These are phyloP conservation scores for Candida suzukii DNA, from an alignment of 805 yeast species.

Conservation along the genomic window DNA sequence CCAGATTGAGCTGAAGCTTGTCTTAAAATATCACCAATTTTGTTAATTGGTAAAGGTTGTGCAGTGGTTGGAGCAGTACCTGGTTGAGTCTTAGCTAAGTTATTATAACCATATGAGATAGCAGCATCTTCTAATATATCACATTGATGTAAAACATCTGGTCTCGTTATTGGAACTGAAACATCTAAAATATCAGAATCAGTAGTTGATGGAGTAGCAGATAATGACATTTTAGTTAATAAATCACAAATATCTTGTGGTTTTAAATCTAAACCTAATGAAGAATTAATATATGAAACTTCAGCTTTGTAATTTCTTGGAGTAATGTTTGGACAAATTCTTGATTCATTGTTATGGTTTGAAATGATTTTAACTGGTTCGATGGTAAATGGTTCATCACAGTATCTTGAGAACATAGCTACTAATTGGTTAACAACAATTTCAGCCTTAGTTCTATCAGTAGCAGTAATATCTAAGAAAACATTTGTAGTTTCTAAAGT, in stretches of 20 bases:
- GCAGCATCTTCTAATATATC: slow-evolving; percentile 99
- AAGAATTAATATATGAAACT: slow-evolving; percentile 79
- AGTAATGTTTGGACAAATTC: slow-evolving; percentile 66
- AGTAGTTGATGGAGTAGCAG: slow-evolving; percentile 44
- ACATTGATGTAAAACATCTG: slow-evolving; percentile 94
- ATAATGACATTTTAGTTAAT: slow-evolving; percentile 75
- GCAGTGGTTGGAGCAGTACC: slow-evolving; percentile 76
- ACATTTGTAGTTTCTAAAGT: slow-evolving; percentile 78
- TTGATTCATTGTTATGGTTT: slow-evolving; percentile 68
- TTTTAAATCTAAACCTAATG: slow-evolving; percentile 75
- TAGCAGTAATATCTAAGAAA: slow-evolving; percentile 90
- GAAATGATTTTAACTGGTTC: slow-evolving; percentile 88
- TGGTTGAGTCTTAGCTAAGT: slow-evolving; percentile 71
- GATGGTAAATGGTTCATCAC: slow-evolving; percentile 70
- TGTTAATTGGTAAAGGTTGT: slow-evolving; percentile 84
- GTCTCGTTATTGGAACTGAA: slow-evolving; percentile 84
- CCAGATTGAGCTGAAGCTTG: slow-evolving; percentile 89
- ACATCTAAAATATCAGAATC: slow-evolving; percentile 53
- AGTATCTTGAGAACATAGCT: slow-evolving; percentile 92
- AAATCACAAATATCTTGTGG: slow-evolving; percentile 62
- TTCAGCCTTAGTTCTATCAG: slow-evolving; percentile 91
- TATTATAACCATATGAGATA: slow-evolving; percentile 90
- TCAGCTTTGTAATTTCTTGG: slow-evolving; percentile 71
- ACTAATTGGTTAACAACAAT: slow-evolving; percentile 87
- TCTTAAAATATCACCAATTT: slow-evolving; percentile 85